phyloP scores from a whole-genome alignment of 192 early-diverging fungal species.

The Coemansia sp. region DNA sequence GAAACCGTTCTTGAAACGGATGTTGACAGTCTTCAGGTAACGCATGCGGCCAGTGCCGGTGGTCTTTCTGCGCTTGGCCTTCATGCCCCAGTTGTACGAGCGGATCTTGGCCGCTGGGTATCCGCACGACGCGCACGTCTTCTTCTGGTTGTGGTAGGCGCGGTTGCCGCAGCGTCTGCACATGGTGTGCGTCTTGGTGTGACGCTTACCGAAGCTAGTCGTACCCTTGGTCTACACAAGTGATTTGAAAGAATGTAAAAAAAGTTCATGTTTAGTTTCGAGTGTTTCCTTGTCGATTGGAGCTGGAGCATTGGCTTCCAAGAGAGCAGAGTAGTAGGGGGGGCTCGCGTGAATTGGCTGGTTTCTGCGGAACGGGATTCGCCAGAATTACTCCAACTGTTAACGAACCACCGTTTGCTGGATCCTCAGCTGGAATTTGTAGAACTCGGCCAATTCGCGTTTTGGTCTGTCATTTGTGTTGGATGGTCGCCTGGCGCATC shows the following conservation, averaged over 20 bases:
- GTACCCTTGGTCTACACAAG: slow-evolving; percentile 89
- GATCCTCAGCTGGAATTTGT: no score
- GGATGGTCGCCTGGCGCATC: not conserved
- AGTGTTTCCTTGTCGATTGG: not conserved
- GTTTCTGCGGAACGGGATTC: no score
- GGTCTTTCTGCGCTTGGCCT: slow-evolving; percentile 98
- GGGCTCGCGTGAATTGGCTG: not conserved
- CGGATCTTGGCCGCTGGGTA: slow-evolving; percentile 98
- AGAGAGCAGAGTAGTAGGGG: not conserved
- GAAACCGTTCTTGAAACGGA: slow-evolving; percentile 99
- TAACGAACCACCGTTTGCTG: no score
- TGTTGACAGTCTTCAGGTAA: slow-evolving; percentile 88
- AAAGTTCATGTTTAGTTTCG: not conserved
- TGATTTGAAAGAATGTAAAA: not conserved
- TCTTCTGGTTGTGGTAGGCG: slow-evolving; percentile 99
- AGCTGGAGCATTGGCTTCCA: not conserved
- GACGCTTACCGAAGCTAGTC: slow-evolving; percentile 98
- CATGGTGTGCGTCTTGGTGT: slow-evolving; percentile 99
- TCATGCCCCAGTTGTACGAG: slow-evolving; percentile 94
- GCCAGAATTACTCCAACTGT: no score
- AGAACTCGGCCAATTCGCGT: not conserved
- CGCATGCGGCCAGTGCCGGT: slow-evolving; percentile 98
- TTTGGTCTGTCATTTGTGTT: not conserved
- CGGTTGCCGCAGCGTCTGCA: slow-evolving; percentile 97
- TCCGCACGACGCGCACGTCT: slow-evolving; percentile 99